Evolutionary conservation across 1,284 basidiomycete genomes (phyloP), one percentile per base, ranked within the genome.

Genomic region (Golubevia sp.): DNA sequence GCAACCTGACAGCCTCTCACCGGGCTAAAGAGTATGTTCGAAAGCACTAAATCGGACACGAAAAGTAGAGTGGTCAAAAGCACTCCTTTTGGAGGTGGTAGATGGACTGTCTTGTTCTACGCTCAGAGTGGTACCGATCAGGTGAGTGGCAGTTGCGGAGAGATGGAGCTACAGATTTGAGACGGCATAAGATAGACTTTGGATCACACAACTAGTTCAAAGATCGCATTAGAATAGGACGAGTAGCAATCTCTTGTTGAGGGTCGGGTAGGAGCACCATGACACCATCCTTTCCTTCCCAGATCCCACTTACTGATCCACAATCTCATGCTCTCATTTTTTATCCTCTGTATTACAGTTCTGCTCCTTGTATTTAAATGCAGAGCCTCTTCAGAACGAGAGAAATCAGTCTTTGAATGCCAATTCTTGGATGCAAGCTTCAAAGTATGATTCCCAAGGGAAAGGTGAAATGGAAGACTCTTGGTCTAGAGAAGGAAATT

Each of bases 61-160:
- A 78, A 78, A 66, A 71, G 68, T 26, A 78, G 77, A 49, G 76
- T 75, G 8, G 70, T 78, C 73, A 73, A 70, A 56, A 73, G 70
- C 4, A 66, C 68, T 2, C 66, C 72, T 13, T 78, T 78, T 51
- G 76, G 74, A 0, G 63, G 71, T 2, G 76, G 74, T 23, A 62
- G 51, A 24, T 78, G 76, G 76, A 76, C 70, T 6, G 73, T 78
- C 2, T 61, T 78, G 30, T 76, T 78, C 63, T 78, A 78, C 49
- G 74, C 76, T 13, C 76, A 78, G 44, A 73, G 70, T 25, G 76
- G 76, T 8, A n/a, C 64, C 34, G 73, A 76, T 51, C 68, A 72
- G 44, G 62, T 64, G 56, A 44, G 63, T 30, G 8, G 34, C 25
- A 20, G 59, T 4, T 38, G 21, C n/a, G n/a, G n/a, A n/a, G n/a